Evolutionary conservation across 306 rosid species (phyloP), one percentile per base, ranked within the genome.

Genomic region (Sicyos baderoa): DNA sequence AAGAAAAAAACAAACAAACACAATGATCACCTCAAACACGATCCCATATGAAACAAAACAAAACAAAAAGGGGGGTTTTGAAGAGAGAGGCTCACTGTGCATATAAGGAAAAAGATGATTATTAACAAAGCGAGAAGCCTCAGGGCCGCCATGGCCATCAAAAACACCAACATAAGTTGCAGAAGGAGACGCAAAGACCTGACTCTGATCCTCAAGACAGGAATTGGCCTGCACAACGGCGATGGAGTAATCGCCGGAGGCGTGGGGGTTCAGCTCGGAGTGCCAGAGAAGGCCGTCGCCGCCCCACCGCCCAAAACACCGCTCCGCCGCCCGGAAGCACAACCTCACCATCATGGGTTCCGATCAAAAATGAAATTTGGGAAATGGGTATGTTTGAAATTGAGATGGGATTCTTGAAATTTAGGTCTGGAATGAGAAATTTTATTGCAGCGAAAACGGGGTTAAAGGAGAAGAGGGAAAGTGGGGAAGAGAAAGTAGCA

Each of bases 91-190:
- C 76, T n/a, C 81, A 93, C 99, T 83, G 18, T 85, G 90, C 47
- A 93, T 75, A 75, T 72, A 82, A 37, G 95, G 85, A 72, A 93
- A 85, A 16, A 93, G 84, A 63, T 81, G 93, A 21, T 76, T 85
- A 74, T 90, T 90, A 71, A 90, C 88, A 74, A 93, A 93, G 78
- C 95, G 75, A 57, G 99, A 88, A 81, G 99, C 99, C 81, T 93
- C 90, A 1, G 97, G 96, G 0, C 99, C 99, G 42, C 99, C 99
- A 40, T 93, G 99, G 57, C 99, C 99, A 68, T 93, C 99, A 23
- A 82, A 93, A 19, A 93, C 96, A 16, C 99, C 99, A 54, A 93
- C 80, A 54, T 82, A 93, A 15, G 96, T 88, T 51, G 91, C 94
- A 7, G 86, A 84, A 7, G 99, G 90, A 1, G 97, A 88, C 44